Evolutionary conservation across 2,329 filamentous ascomycete species (phyloP).

Genomic region (Cordyceps tenuipes): DNA sequence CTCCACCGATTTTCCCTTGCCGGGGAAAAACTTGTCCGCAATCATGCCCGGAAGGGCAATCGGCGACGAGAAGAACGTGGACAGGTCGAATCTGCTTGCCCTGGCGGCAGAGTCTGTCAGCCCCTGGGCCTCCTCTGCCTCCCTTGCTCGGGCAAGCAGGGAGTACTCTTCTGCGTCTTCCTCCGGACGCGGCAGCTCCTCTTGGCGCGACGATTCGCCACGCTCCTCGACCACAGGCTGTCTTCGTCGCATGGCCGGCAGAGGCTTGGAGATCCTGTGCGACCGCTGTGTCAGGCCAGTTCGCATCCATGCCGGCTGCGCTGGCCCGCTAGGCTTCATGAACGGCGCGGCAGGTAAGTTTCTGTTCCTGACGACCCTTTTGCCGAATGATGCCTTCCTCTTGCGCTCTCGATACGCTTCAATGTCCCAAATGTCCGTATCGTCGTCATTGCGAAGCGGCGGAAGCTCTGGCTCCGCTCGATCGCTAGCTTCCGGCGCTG

Average conservation of each 20-base stretch:
- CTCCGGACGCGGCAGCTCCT: background rate
- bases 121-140: conserved; percentile 14
- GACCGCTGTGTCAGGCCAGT: background rate
- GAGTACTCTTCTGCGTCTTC: conserved; percentile 34
- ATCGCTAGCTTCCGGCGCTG: background rate
- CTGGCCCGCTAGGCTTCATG: background rate
- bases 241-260: background rate
- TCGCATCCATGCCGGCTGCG: background rate
- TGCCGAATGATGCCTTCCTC: conserved; percentile 23
- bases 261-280: background rate
- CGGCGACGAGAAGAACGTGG: conserved; percentile 51
- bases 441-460: conserved; percentile 25
- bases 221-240: conserved; percentile 12
- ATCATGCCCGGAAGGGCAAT: conserved; percentile 30
- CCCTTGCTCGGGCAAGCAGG: conserved; percentile 27
- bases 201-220: conserved; percentile 9
- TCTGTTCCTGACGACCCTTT: background rate
- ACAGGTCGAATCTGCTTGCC: conserved; percentile 36
- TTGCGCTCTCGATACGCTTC: conserved; percentile 40
- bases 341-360: background rate
- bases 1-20: conserved; percentile 15
- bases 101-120: conserved; percentile 16
- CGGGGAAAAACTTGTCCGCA: conserved; percentile 23
- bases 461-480: background rate
- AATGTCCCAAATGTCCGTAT: conserved; percentile 48